A percentile compares a stretch with the other conserved stretches of the same genome.
These are phyloP conservation scores for Cyclotella distinguenda DNA, from an alignment of 108 stramenopile genomes.

Conservation along the genomic window DNA sequence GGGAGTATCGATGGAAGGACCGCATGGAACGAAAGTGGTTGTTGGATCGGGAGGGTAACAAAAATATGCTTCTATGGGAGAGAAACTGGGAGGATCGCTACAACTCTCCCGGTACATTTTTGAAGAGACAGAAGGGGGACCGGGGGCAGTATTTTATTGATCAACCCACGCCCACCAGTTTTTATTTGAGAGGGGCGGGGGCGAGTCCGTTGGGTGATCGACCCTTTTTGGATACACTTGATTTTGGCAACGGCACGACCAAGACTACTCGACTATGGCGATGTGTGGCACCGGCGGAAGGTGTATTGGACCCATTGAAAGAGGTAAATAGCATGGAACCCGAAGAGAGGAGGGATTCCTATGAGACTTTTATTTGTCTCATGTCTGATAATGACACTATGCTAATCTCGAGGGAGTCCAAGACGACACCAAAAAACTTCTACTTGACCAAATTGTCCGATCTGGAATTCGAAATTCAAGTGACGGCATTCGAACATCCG, in stretches of 20 bases:
- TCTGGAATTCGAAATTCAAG: slow-evolving; percentile 24
- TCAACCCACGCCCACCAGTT: slow-evolving; percentile 24
- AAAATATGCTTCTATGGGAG: slow-evolving; percentile 30
- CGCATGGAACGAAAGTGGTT: slow-evolving; percentile 40
- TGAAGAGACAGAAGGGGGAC: slow-evolving; percentile 26
- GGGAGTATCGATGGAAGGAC: slow-evolving; percentile 45
- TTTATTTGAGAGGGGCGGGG: slow-evolving; percentile 44
- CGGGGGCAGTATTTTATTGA: slow-evolving; percentile 35
- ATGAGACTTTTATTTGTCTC: slow-evolving; percentile 40
- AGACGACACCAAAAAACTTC: slow-evolving; percentile 44
- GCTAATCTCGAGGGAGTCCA: slow-evolving; percentile 45
- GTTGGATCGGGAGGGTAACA: slow-evolving; percentile 9
- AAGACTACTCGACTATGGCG: slow-evolving; percentile 44
- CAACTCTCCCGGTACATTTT: slow-evolving; percentile 30
- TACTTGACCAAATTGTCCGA: slow-evolving; percentile 34
- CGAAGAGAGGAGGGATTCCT: slow-evolving; percentile 40
- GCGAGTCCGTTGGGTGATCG: slow-evolving; percentile 49
- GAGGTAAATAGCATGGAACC: slow-evolving; percentile 44
- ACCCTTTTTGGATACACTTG: slow-evolving; percentile 46
- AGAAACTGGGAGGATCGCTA: slow-evolving; percentile 43
- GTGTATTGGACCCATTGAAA: slow-evolving; percentile 39
- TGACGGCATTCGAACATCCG: slow-evolving; percentile 48
- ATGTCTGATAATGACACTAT: slow-evolving; percentile 46
- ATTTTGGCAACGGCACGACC: slow-evolving; percentile 24
- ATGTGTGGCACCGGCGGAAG: slow-evolving; percentile 40